Evolutionary conservation across 768 basidiomycete species (phyloP).

Genomic region (Boletus vinaceobasis): DNA sequence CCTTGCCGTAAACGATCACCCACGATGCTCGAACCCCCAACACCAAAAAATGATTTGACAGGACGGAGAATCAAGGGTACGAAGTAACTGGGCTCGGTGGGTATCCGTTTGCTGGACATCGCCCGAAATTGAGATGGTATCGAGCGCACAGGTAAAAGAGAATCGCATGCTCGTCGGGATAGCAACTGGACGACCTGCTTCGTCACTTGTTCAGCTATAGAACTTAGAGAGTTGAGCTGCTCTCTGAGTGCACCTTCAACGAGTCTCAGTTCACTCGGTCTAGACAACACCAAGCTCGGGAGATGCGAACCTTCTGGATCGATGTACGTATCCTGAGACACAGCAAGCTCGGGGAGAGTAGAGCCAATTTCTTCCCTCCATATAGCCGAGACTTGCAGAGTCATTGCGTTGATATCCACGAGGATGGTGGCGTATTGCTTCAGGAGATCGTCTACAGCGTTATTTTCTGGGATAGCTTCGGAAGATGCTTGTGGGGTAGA

Average conservation of each 20-base stretch:
- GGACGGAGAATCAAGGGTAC: slow-evolving; percentile 79
- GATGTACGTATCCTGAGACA: slow-evolving; percentile 30
- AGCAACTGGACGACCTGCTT: slow-evolving; percentile 68
- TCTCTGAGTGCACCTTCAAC: slow-evolving; percentile 53
- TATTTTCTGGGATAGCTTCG: slow-evolving; percentile 53
- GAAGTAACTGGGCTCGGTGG: slow-evolving; percentile 84
- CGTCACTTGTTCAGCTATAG: slow-evolving; percentile 56
- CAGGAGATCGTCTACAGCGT: slow-evolving; percentile 62
- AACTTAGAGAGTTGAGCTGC: slow-evolving; percentile 46
- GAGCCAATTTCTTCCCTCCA: slow-evolving; percentile 68
- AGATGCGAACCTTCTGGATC: slow-evolving; percentile 49
- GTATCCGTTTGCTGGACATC: slow-evolving; percentile 67
- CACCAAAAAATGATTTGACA: slow-evolving; percentile 68
- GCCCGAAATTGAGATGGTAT: slow-evolving; percentile 91
- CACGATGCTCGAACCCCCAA: slow-evolving; percentile 53
- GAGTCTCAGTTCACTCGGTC: neutral
- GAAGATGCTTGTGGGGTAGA: slow-evolving; percentile 49
- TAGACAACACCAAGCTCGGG: neutral
- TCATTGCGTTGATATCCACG: slow-evolving; percentile 62
- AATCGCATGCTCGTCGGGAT: slow-evolving; percentile 78
- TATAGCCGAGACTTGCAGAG: slow-evolving; percentile 48
- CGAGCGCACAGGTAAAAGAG: slow-evolving; percentile 77
- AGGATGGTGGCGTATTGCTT: slow-evolving; percentile 65
- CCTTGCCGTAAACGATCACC: slow-evolving; percentile 57
- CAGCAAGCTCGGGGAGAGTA: slow-evolving; percentile 50